Evolutionary conservation across 1,139 yeast genomes (phyloP).

Genomic region (Geotrichum fermentans): DNA sequence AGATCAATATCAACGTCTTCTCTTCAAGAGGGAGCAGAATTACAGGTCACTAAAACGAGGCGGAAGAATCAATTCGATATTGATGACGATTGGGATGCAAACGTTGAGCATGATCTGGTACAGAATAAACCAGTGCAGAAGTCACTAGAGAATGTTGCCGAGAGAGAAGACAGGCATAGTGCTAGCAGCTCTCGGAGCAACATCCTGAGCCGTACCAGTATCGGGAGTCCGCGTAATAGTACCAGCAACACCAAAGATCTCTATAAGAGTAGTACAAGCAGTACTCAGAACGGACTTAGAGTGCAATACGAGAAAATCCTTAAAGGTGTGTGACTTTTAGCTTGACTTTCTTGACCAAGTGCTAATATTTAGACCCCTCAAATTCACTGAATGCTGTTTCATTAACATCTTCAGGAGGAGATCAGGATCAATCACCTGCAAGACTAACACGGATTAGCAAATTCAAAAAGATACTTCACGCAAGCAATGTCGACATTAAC

Average conservation of each 20-base stretch:
- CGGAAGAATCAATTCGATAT: conserved; percentile 44
- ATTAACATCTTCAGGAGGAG: conserved; percentile 20
- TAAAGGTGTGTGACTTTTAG: conserved; percentile 19
- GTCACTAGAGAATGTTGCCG: conserved; percentile 34
- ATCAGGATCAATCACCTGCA: conserved; percentile 55
- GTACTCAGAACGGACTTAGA: conserved; percentile 30
- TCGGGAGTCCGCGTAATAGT: conserved; percentile 12
- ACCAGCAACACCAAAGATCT: conserved; percentile 21
- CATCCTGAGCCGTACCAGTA: neutral
- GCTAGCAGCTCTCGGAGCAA: conserved; percentile 14
- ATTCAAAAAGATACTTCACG: conserved; percentile 60
- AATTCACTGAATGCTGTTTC: conserved; percentile 17
- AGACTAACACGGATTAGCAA: conserved; percentile 58
- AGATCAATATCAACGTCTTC: conserved; percentile 18
- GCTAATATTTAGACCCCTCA: conserved; percentile 25
- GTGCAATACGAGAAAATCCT: conserved; percentile 38
- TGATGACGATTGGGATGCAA: conserved; percentile 94
- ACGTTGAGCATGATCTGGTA: conserved; percentile 52
- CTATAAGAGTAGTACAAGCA: conserved; percentile 23
- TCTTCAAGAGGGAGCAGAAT: conserved; percentile 13
- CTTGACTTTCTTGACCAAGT: neutral
- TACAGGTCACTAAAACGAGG: conserved; percentile 7
- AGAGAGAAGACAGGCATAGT: conserved; percentile 14
- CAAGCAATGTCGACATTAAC: conserved; percentile 56
- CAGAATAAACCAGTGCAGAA: conserved; percentile 36